Evolutionary conservation across 1,139 yeast species (phyloP), one percentile per base, ranked within the genome.

Genomic region (Candida gigantensis): DNA sequence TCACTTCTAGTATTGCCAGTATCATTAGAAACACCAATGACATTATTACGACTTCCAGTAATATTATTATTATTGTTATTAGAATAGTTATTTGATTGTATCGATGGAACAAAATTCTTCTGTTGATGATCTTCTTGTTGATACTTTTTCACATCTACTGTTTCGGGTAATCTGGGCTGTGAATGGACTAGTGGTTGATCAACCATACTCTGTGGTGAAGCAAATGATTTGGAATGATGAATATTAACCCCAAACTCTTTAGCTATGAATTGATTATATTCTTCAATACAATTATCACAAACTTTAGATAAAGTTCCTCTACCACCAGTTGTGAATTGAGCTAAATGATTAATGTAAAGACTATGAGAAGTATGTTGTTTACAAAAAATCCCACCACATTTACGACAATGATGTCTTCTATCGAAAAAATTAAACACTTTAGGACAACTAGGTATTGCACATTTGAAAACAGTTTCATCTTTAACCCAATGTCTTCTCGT

Each of bases 331-430:
- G 87, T 77, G 62, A 85, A 79, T 53, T 81, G 76, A 18, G 95
- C 92, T 49, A 77, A 63, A 35, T 72, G 71, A 52, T 88, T 90
- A 43, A 90, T 72, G 51, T 77, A 77, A 24, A 77, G 57, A 45
- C 57, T 74, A 51, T 77, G 81, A 20, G 70, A 65, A 6, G 81
- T 67, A 46, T 79, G 81, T 40, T 80, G 84, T 35, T 82, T 81
- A 61, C 97, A 90, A 55, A 84, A 90, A 10, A 90, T 77, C 20
- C 88, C 95, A 13, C 97, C 97, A 65, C 97, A 90, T 53, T 86
- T 83, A 35, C 97, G 76, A 57, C 97, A 90, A 62, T 90, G 97
- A 56, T 90, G 97, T 41, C 94, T 79, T 45, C 97, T 75, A 50
- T 89, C 95, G 58, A 87, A 77, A 52, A 84, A 80, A 34, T 85